Conservation (phyloP, 1,284 basidiomycete genomes). For the Coriolopsis trogii region DNA sequence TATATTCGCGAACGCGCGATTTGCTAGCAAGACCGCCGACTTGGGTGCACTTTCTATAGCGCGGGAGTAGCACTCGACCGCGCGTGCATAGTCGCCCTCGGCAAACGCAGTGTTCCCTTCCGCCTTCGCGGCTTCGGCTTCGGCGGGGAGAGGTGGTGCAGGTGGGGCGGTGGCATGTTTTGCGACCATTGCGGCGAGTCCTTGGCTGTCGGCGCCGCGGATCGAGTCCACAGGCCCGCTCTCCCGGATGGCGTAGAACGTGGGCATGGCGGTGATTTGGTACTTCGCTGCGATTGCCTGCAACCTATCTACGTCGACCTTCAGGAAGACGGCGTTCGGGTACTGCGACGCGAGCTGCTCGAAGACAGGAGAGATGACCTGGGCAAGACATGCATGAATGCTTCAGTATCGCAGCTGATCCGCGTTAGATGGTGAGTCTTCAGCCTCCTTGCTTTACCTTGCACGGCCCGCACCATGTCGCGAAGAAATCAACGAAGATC, state of each 20-base stretch:
- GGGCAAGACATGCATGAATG: too few relatives aligned
- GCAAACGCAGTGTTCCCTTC: conserved; percentile 11
- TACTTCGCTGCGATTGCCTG: conserved; percentile 11
- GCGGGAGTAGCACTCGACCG: conserved; percentile 1
- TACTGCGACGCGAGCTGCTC: conserved; percentile 7
- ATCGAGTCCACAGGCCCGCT: conserved; percentile 3
- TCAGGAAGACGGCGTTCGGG: conserved; percentile 8
- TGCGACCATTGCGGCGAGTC: conserved; percentile 4
- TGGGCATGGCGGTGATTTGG: conserved; percentile 10
- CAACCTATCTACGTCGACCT: conserved; percentile 10
- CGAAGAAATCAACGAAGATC: conserved; percentile 14
- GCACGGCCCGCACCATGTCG: conserved; percentile 13
- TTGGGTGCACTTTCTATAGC: conserved; percentile 4
- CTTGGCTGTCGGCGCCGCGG: conserved; percentile 6
- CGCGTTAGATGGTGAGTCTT: neutral
- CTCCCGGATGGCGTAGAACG: conserved; percentile 6
- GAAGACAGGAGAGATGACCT: conserved; percentile 7
- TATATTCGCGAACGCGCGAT: conserved; percentile 6
- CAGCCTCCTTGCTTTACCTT: neutral
- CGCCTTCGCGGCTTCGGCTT: conserved; percentile 7
- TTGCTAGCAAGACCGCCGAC: conserved; percentile 5
- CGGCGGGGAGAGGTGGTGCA: neutral
- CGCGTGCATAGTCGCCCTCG: neutral
- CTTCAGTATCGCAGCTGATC: neutral
- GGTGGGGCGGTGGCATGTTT: neutral